These are phyloP conservation scores for Candida endomychidarum DNA, from an alignment of 805 yeast species.

Conservation along the genomic window DNA sequence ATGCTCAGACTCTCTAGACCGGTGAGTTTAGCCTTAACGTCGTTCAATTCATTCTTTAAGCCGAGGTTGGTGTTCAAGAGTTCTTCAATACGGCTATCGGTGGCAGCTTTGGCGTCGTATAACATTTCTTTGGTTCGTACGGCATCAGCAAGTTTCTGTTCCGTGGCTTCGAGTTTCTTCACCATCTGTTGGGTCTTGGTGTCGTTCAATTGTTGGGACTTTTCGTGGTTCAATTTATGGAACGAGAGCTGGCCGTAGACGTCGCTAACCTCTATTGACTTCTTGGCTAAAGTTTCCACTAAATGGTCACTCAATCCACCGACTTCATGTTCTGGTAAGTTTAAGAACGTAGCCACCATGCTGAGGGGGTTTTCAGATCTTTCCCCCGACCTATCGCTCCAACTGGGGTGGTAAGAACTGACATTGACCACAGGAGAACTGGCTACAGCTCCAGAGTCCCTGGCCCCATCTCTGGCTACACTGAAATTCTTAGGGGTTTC, in stretches of 20 bases:
- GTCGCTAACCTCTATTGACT: slow-evolving; percentile 29
- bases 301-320: slow-evolving; percentile 15
- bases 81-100: slow-evolving; percentile 13
- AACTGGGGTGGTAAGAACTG: slow-evolving; percentile 5
- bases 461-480: slow-evolving; percentile 43
- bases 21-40: slow-evolving; percentile 18
- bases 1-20: slow-evolving; percentile 10
- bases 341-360: slow-evolving; percentile 28
- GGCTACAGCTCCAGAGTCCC: slow-evolving; percentile 21
- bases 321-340: slow-evolving; percentile 22
- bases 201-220: slow-evolving; percentile 25
- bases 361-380: slow-evolving; percentile 12
- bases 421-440: slow-evolving; percentile 18
- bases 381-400: too few species aligned
- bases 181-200: slow-evolving; percentile 23
- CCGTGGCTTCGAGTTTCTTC: slow-evolving; percentile 21
- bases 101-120: slow-evolving; percentile 19
- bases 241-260: slow-evolving; percentile 31
- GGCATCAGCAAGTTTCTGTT: slow-evolving; percentile 20
- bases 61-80: slow-evolving; percentile 17
- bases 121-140: slow-evolving; percentile 24
- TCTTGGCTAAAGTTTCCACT: slow-evolving; percentile 22
- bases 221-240: slow-evolving; percentile 36
- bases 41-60: slow-evolving; percentile 18
- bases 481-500: slow-evolving; percentile 41